Evolutionary conservation across 2,329 filamentous ascomycete species (phyloP).

Genomic region (Clonostachys chloroleuca): DNA sequence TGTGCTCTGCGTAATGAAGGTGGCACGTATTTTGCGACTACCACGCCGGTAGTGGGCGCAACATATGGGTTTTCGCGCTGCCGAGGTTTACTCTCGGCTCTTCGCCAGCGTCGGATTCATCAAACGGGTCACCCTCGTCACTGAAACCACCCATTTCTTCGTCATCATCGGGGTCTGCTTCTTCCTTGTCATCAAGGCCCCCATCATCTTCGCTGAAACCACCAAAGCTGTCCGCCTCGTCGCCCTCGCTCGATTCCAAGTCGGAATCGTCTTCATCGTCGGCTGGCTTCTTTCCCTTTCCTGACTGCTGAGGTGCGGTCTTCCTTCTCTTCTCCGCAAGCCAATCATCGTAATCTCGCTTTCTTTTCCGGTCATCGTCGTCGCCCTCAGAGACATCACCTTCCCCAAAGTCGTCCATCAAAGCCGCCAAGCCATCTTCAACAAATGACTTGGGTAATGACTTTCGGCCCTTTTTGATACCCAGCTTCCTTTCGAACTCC

Average conservation of each 20-base stretch:
- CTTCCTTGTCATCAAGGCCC: slow-evolving; percentile 7
- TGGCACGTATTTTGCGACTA: slow-evolving; percentile 75
- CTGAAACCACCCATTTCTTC: slow-evolving; percentile 6
- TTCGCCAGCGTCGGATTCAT: slow-evolving; percentile 29
- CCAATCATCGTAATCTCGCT: slow-evolving; percentile 55
- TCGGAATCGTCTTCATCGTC: slow-evolving; percentile 8
- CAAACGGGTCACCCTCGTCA: slow-evolving; percentile 27
- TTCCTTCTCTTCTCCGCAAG: slow-evolving; percentile 52
- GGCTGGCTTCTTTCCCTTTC: background rate
- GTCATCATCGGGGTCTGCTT: slow-evolving; percentile 25
- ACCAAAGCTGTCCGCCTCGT: slow-evolving; percentile 12
- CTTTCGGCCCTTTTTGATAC: slow-evolving; percentile 72
- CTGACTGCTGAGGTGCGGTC: slow-evolving; percentile 14
- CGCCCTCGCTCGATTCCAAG: slow-evolving; percentile 13
- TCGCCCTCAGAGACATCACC: slow-evolving; percentile 23
- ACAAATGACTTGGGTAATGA: slow-evolving; percentile 67
- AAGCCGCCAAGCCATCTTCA: slow-evolving; percentile 77
- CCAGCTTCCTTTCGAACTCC: slow-evolving; percentile 80
- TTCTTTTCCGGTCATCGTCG: slow-evolving; percentile 52
- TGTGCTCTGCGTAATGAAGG: slow-evolving; percentile 70
- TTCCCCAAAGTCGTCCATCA: slow-evolving; percentile 60
- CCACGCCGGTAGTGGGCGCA: slow-evolving; percentile 53
- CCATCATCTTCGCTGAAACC: slow-evolving; percentile 6
- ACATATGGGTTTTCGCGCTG: slow-evolving; percentile 84
- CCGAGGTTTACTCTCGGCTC: slow-evolving; percentile 30